Conservation (phyloP, 1,139 yeast genomes). For the Saccharomyces hybrid region DNA sequence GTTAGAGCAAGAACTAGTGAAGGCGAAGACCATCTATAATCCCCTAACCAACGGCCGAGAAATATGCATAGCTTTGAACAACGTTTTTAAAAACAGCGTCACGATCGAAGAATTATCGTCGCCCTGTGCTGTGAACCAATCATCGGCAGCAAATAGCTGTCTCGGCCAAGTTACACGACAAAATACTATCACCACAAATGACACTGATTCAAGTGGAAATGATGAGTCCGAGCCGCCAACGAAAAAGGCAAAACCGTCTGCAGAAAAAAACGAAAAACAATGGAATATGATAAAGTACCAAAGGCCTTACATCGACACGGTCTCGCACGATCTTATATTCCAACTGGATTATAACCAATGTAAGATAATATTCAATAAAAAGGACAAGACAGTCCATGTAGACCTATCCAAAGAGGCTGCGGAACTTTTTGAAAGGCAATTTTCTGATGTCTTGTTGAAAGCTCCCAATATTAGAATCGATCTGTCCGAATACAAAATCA, state of each 20-base stretch:
- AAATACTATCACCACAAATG: background rate
- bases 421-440: conserved; percentile 20
- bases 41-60: conserved; percentile 46
- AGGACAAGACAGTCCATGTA: conserved; percentile 28
- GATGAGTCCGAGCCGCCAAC: conserved; percentile 5
- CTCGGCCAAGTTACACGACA: background rate
- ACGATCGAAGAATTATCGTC: background rate
- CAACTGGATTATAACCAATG: conserved; percentile 41
- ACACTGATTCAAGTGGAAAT: background rate
- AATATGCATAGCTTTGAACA: conserved; percentile 44
- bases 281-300: conserved; percentile 37
- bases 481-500: conserved; percentile 8
- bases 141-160: background rate
- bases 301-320: conserved; percentile 51
- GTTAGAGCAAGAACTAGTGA: conserved; percentile 58
- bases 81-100: conserved; percentile 39
- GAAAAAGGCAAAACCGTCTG: conserved; percentile 8
- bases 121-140: background rate
- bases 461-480: conserved; percentile 9
- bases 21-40: conserved; percentile 42
- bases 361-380: conserved; percentile 26
- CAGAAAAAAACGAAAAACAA: conserved; percentile 5
- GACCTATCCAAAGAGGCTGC: conserved; percentile 29
- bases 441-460: conserved; percentile 16
- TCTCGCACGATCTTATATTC: conserved; percentile 45